Evolutionary conservation across 2,329 filamentous ascomycete genomes (phyloP), one percentile per base, ranked within the genome.

Genomic region (Penicillium thymicola): DNA sequence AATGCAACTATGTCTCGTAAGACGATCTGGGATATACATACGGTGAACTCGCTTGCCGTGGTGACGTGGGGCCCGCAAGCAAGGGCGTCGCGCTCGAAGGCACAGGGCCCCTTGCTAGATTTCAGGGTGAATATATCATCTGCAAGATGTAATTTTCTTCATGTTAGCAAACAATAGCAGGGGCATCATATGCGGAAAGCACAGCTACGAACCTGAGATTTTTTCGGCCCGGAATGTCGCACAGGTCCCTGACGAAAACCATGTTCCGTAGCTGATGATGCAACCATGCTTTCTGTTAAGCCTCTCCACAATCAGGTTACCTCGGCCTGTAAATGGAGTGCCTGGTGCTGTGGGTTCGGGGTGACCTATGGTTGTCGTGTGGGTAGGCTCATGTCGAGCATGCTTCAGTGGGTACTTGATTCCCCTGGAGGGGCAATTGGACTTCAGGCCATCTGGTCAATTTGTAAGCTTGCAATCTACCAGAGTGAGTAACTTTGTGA

Each of bases 181-280:
- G 25, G 23, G 9, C 2, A 5, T 45, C 8, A 36, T 34, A 25
- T 42, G 21, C 27, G 7, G 6, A 16, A 5, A 28, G n/a, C 2
- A 40, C 25, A 3, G 16, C 6, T 21, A 67, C 70, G 21, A 38
- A 75, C 72, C 71, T 40, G 69, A 64, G 2, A 59, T 44, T 42
- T 67, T 67, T 43, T 68, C 63, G 1, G 63, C 52, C 25, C 59
- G 65, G 60, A 75, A 88, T 0, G 82, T 87, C 0, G 87, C 88
- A 66, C 87, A 89, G 0, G 86, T 87, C 2, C 87, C 86, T 1
- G 78, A 80, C 0, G 80, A 79, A 67, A 87, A 90, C 88, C 87
- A 90, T 0, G 81, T 83, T 0, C 88, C 88, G 10, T 74, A 78
- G 54, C 81, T 81, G 67, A 89, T 90, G 56, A 90, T 79, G 63